A percentile compares a stretch with the other conserved stretches of the same genome.
Conservation (phyloP, 2,329 filamentous ascomycete genomes). For the Didymella pinodella region DNA sequence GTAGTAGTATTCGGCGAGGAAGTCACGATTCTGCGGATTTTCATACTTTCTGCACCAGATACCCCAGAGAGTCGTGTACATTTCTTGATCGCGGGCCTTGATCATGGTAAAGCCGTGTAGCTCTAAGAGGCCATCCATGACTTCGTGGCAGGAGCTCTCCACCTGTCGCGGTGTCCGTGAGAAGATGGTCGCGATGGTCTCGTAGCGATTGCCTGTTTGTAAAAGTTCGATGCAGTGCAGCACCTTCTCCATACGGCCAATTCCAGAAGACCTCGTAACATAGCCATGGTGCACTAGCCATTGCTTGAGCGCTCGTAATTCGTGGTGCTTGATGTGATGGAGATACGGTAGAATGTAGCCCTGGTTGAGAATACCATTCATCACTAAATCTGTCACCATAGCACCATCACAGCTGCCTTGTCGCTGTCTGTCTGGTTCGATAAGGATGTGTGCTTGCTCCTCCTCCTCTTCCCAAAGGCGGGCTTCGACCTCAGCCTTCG, state of each 20-base stretch:
- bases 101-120: constrained; percentile 36
- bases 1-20: constrained; percentile 30
- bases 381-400: constrained; percentile 30
- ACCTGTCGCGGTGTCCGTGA: constrained; percentile 40
- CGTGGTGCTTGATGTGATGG: constrained; percentile 38
- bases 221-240: constrained; percentile 39
- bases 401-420: constrained; percentile 32
- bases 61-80: constrained; percentile 32
- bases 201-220: constrained; percentile 38
- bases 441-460: constrained; percentile 12
- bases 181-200: constrained; percentile 39
- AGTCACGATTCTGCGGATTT: constrained; percentile 4
- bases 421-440: constrained; percentile 28
- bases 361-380: constrained; percentile 28
- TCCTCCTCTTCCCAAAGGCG: constrained; percentile 29
- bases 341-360: constrained; percentile 32
- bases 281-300: constrained; percentile 29
- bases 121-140: constrained; percentile 36
- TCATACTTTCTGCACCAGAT: constrained; percentile 28
- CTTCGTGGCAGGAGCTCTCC: constrained; percentile 33
- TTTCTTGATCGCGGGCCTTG: constrained; percentile 12
- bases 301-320: constrained; percentile 32
- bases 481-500: constrained; percentile 25
- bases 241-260: constrained; percentile 40
- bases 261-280: constrained; percentile 24